phyloP scores from a whole-genome alignment of 441 rosid genomes.

The Adansonia grandidieri region DNA sequence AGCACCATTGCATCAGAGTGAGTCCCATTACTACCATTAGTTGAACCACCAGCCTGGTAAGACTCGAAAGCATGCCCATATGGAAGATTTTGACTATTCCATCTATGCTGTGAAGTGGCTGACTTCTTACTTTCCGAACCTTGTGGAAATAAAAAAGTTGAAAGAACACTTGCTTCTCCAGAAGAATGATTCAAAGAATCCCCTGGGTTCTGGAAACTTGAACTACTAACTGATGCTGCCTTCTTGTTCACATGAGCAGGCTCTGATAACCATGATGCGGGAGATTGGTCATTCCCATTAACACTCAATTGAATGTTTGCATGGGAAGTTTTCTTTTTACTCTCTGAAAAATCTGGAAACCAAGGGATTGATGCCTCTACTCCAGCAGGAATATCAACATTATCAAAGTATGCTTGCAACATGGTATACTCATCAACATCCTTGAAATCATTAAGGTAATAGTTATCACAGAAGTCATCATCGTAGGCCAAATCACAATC shows the following conservation, averaged over 20 bases:
- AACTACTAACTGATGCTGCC: slow-evolving; percentile 31
- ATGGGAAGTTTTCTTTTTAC: slow-evolving; percentile 31
- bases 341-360: slow-evolving; percentile 44
- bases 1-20: slow-evolving; percentile 23
- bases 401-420: slow-evolving; percentile 71
- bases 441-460: slow-evolving; percentile 34
- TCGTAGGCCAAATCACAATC: slow-evolving; percentile 45
- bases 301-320: slow-evolving; percentile 32
- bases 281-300: slow-evolving; percentile 28
- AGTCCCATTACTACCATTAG: slow-evolving; percentile 27
- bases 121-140: slow-evolving; percentile 32
- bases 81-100: slow-evolving; percentile 25
- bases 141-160: slow-evolving; percentile 26
- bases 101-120: slow-evolving; percentile 34
- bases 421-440: slow-evolving; percentile 48
- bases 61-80: slow-evolving; percentile 32
- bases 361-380: slow-evolving; percentile 75
- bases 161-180: slow-evolving; percentile 31
- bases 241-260: slow-evolving; percentile 33
- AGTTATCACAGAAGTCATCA: slow-evolving; percentile 39
- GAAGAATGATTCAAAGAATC: slow-evolving; percentile 30
- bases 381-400: slow-evolving; percentile 69
- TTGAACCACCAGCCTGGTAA: slow-evolving; percentile 33
- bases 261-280: slow-evolving; percentile 24
- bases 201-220: slow-evolving; percentile 29